phyloP scores from a whole-genome alignment of 805 yeast species.

The Ogataea methylovora region DNA sequence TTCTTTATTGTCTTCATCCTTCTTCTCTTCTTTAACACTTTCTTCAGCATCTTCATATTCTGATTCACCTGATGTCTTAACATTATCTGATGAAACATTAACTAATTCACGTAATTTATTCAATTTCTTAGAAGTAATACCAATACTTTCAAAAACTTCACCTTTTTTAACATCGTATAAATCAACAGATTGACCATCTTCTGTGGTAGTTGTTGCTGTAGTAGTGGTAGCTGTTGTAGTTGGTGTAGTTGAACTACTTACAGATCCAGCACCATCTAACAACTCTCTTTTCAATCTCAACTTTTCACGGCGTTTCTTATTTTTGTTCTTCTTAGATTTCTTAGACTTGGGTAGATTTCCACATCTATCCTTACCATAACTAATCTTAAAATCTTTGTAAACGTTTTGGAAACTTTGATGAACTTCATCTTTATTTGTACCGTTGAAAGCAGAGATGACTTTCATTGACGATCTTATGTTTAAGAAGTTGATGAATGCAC shows the following conservation, averaged over 20 bases:
- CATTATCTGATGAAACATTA: neutral
- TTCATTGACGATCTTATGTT: constrained; percentile 57
- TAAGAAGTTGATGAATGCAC: constrained; percentile 70
- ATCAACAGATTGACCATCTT: constrained; percentile 5
- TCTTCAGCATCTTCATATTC: neutral
- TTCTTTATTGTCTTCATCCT: constrained; percentile 1
- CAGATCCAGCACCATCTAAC: constrained; percentile 3
- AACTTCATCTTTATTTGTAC: constrained; percentile 23
- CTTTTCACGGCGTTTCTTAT: constrained; percentile 23
- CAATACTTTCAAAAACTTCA: constrained; percentile 16
- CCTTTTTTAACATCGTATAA: constrained; percentile 5
- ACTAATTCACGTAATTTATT: too few species aligned
- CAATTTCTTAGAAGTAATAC: constrained; percentile 16
- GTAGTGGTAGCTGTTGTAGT: too few species aligned
- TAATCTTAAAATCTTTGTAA: constrained; percentile 49
- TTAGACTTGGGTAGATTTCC: constrained; percentile 59
- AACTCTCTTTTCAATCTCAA: constrained; percentile 1
- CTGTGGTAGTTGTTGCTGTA: neutral
- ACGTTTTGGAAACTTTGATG: constrained; percentile 34
- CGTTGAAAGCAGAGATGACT: constrained; percentile 51
- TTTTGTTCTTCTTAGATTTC: constrained; percentile 34
- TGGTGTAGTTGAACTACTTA: too few species aligned
- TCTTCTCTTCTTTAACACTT: neutral
- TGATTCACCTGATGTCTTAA: neutral
- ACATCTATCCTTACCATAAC: constrained; percentile 72